Percentiles rank a stretch among this genome's conserved stretches.
Evolutionary conservation across 2,329 filamentous ascomycete genomes (phyloP).

Genomic region (Aureobasidium sp.): DNA sequence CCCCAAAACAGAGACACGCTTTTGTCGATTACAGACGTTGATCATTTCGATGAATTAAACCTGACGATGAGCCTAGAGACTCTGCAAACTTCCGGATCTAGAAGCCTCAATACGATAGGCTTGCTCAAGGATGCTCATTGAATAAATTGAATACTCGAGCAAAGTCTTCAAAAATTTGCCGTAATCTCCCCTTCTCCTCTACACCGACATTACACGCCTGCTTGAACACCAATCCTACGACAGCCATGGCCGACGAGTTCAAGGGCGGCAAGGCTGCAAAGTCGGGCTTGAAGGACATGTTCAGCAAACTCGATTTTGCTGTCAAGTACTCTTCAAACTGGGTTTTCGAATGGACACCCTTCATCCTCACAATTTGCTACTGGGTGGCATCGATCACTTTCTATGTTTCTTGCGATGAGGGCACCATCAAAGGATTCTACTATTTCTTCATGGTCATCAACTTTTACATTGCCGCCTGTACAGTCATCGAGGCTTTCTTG

Average conservation of each 20-base stretch:
- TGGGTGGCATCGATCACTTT: slow-evolving; percentile 23
- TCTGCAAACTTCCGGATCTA: neutral
- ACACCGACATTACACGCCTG: neutral
- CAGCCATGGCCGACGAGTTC: slow-evolving; percentile 4
- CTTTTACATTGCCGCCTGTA: slow-evolving; percentile 23
- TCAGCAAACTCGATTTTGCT: neutral
- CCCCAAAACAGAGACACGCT: neutral
- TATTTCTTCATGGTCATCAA: slow-evolving; percentile 26
- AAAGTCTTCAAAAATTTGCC: neutral
- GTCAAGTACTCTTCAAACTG: slow-evolving; percentile 18
- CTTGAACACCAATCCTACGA: neutral
- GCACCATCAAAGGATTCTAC: slow-evolving; percentile 24
- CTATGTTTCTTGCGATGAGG: slow-evolving; percentile 20
- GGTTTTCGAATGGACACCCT: slow-evolving; percentile 24
- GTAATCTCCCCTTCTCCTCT: neutral
- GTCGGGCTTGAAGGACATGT: neutral
- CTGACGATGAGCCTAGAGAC: neutral
- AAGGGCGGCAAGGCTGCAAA: neutral
- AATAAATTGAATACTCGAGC: slow-evolving; percentile 4
- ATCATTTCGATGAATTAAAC: slow-evolving; percentile 1
- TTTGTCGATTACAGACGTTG: neutral
- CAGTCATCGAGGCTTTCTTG: slow-evolving; percentile 23
- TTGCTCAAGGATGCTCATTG: neutral
- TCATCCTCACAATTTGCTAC: slow-evolving; percentile 22
- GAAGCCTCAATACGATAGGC: neutral